Base-by-base conservation (phyloP, 345 rosid genomes). In the Brassica napus region DNA sequence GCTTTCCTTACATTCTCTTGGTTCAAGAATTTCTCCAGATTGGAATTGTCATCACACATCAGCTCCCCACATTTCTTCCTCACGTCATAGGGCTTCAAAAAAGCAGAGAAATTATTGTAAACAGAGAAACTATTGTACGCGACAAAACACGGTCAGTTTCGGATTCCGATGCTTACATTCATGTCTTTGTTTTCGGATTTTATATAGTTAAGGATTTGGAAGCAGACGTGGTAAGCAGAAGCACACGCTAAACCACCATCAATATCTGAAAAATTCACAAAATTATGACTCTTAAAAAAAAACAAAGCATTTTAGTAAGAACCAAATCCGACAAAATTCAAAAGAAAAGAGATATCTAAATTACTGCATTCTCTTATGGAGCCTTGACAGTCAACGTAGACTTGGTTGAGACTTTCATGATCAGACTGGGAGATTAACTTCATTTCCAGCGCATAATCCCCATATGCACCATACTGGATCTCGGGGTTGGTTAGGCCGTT, bases 401-500 rank as follows among this genome's bases (percentile, higher is more conserved):
- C 5, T 64, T 72, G 55, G 71, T 86, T 86, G 37, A 93, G 85
- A 4, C 42, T 58, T 15, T 86, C 83, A 14, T 90, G 83, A 57
- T 86, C 92, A 0, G 88, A 52, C 35, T 83, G 18, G 6, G 77
- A 18, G 26, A 93, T 95, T 8, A 95, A 34, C 31, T 78, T 87
- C 84, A 86, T 85, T 24, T 82, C 77, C 77, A 91, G 31, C 44
- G 99, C 98, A 71, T 82, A 95, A 69, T 93, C 92, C 0, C 93
- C 79, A 76, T 90, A 95, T 8, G 97, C 96, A 71, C 77, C 82
- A 71, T 87, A 95, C 80, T 95, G 99, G 30, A 93, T 85, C 66
- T 75, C 90, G n/a, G 97, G 94, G 66, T 89, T 68, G 0, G 97
- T 93, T 5, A 95, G 76, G 8, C 98, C 97, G 57, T 94, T 92